Base-by-base conservation (phyloP, 2,329 filamentous ascomycete genomes). In the Penicillium sp. region DNA sequence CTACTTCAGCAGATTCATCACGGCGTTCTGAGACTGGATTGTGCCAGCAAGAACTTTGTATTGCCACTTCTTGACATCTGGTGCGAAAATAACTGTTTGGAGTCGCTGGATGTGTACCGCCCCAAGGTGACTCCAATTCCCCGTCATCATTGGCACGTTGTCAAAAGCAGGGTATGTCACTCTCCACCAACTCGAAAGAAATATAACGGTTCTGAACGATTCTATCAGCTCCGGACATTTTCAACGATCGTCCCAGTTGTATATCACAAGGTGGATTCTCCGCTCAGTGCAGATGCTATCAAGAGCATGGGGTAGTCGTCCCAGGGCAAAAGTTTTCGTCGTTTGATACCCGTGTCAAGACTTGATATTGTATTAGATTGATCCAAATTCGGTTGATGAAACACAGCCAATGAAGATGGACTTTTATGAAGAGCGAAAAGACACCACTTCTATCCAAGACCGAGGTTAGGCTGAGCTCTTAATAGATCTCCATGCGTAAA, bases 41-140 rank as follows among this genome's bases (percentile, higher is more conserved):
- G 20, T 27, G 38, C 51, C 8, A 35, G 47, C 27, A 54, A 51
- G 11, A 42, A 51, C 28, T 50, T 51, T 43, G 45, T 54, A 10
- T 40, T 51, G 11, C 28, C 44, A 11, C 24, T 54, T 8, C 33
- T 54, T n/a, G 44, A 54, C 8, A 47, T 51, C 13, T 54, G 51
- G 51, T 31, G 47, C 3, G 20, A 50, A 22, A 20, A 9, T n/a
- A 54, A 54, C 25, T 31, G 25, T 18, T n/a, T 54, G n/a, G 24
- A 47, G 47, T 44, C 38, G 33, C 48, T 54, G 11, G 39, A 51
- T 38, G 51, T 54, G 11, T 54, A 51, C n/a, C 44, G 51, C 11
- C 44, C 51, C 28, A 46, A 30, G 27, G 9, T 25, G 20, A 47
- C 51, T 11, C 48, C 48, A 4, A n/a, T 43, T 5, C 51, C 51